Evolutionary conservation across 768 basidiomycete species (phyloP), one percentile per base, ranked within the genome.

Genomic region (Pleurotus citrinopileatus): DNA sequence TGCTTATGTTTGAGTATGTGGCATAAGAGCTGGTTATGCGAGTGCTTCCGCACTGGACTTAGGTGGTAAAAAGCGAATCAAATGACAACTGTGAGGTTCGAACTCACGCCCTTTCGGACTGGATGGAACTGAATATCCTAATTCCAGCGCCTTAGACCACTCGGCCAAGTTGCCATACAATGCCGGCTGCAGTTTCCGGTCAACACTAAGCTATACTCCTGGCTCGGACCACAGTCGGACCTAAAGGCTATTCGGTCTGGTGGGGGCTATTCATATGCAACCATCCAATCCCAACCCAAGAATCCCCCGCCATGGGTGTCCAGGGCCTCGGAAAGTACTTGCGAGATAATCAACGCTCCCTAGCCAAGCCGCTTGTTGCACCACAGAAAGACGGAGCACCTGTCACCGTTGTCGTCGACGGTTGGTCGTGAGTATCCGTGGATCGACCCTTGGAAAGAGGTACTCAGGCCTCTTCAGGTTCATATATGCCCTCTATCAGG

Each of bases 401-500:
- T 44, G 73, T 77, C 17, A 72, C 80, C 27, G 71, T 91, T 55
- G 85, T 94, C 7, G 80, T 93, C 46, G 91, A 94, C 70, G 91
- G 82, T 42, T 91, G 86, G 89, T 91, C 91, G 91, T 93, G 67
- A 84, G 91, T 84, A 42, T 37, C 45, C 36, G 53, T 29, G 55
- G 6, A 55, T 56, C 25, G 20, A 53, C 52, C 55, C 36, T 29
- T 43, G 47, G 44, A 42, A 46, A 23, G 55, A 62, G 40, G 55
- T 55, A 42, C 45, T 19, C 46, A 52, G 26, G 42, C 44, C 48
- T 54, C 27, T 57, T 55, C 58, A 93, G 91, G 32, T 90, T 94
- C 68, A 88, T 93, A 56, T 92, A 85, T 64, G 77, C 81, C 58
- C 54, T 92, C 19, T 76, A 87, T 56, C 68, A 77, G 25, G 73